Percentiles rank a stretch among this genome's conserved stretches.
Evolutionary conservation across 192 early-diverging fungal genomes (phyloP).

Genomic region (Chytriomyces sp.): DNA sequence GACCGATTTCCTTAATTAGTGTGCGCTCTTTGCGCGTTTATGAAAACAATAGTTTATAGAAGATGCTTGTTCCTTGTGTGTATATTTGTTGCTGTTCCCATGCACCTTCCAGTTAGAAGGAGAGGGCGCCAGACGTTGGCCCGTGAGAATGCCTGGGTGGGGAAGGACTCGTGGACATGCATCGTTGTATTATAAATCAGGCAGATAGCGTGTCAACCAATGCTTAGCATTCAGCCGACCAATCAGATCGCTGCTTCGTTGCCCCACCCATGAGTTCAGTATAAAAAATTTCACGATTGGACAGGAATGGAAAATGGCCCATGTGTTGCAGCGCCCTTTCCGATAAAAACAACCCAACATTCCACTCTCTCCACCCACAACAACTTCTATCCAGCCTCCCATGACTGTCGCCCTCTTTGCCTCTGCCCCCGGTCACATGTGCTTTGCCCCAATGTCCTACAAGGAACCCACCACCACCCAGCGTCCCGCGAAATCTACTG

Average conservation of each 20-base stretch:
- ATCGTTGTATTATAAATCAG: no score
- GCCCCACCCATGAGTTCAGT: background rate
- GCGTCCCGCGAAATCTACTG: background rate
- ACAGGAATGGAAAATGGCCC: background rate
- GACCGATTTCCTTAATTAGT: no score
- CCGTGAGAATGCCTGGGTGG: no score
- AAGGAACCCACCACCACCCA: background rate
- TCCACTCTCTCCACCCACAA: background rate
- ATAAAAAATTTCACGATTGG: background rate
- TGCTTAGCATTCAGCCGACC: background rate
- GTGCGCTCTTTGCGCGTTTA: no score
- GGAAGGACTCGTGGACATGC: no score
- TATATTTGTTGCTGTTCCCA: no score
- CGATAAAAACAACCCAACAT: no score
- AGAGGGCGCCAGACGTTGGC: no score
- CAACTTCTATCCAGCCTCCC: background rate
- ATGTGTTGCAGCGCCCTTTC: background rate
- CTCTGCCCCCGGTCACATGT: constrained; percentile 3
- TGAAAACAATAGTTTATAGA: no score
- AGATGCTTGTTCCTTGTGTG: no score
- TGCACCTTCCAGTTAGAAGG: no score
- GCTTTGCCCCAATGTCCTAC: background rate
- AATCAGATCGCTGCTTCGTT: background rate
- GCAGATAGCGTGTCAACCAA: no score
- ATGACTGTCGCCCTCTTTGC: background rate